Evolutionary conservation across 2,329 filamentous ascomycete species (phyloP).

Genomic region (Diplocarpon mali): DNA sequence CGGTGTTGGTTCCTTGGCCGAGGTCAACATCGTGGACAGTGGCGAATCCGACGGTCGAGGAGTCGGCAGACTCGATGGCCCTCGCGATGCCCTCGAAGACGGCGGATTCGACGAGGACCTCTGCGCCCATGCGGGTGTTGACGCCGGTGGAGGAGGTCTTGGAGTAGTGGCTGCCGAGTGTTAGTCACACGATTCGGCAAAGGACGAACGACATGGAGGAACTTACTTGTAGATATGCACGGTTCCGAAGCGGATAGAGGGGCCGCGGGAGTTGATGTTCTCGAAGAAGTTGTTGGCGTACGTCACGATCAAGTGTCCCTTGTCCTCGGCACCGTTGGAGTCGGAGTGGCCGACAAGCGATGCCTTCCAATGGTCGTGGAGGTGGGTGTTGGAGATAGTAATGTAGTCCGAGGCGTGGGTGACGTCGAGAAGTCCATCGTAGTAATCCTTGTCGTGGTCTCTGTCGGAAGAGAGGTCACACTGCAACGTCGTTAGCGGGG

Average conservation of each 20-base stretch:
- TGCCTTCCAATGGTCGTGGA: constrained; percentile 53
- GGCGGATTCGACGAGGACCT: constrained; percentile 45
- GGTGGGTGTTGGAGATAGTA: constrained; percentile 39
- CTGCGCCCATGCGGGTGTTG: constrained; percentile 45
- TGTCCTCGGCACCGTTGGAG: constrained; percentile 46
- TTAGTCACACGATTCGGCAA: too few species aligned
- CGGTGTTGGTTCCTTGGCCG: constrained; percentile 36
- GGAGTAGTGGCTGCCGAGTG: constrained; percentile 26
- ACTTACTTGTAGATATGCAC: constrained; percentile 47
- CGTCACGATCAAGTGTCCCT: constrained; percentile 50
- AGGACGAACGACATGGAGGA: neutral
- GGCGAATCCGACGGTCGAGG: constrained; percentile 30
- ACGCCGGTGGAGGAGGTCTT: constrained; percentile 37
- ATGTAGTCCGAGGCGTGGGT: constrained; percentile 53
- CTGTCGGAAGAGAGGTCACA: constrained; percentile 48
- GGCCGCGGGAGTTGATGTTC: constrained; percentile 53
- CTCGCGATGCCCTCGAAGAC: constrained; percentile 35
- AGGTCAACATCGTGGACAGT: constrained; percentile 36
- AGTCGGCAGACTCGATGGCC: constrained; percentile 34
- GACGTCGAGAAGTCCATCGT: constrained; percentile 54
- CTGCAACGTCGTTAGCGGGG: too few species aligned
- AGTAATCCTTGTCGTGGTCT: constrained; percentile 46
- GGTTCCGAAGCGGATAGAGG: constrained; percentile 55
- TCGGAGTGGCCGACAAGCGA: constrained; percentile 50
- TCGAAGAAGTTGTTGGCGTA: constrained; percentile 56